These are phyloP conservation scores for Penicillium desertorum DNA, from an alignment of 495 filamentous ascomycete genomes.

Conservation along the genomic window DNA sequence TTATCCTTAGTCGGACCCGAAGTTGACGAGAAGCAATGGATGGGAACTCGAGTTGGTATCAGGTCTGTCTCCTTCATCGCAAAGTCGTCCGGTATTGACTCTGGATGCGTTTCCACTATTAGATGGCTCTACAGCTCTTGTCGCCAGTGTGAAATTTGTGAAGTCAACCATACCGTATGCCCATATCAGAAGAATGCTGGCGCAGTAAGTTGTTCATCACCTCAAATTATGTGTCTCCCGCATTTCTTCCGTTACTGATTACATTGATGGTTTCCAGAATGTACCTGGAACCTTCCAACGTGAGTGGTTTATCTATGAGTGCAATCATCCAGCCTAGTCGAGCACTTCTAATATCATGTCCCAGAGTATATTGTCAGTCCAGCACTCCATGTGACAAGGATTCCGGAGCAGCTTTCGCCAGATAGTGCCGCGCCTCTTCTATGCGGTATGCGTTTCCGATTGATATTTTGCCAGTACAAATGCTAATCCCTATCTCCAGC, in stretches of 20 bases:
- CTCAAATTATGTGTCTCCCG: not conserved
- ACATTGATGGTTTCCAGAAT: constrained; percentile 27
- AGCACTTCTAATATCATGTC: not conserved
- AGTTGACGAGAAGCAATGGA: constrained; percentile 34
- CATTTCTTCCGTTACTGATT: not conserved
- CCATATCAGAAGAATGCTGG: constrained; percentile 47
- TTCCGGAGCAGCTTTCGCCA: constrained; percentile 34
- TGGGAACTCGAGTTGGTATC: constrained; percentile 40
- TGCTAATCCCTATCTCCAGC: constrained; percentile 21
- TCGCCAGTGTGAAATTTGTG: constrained; percentile 46
- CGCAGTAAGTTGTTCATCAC: constrained; percentile 26
- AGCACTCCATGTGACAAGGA: constrained; percentile 42
- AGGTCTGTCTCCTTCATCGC: constrained; percentile 26
- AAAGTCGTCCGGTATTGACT: not conserved
- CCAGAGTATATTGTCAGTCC: constrained; percentile 44
- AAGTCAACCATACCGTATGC: constrained; percentile 46
- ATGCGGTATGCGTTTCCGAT: constrained; percentile 32
- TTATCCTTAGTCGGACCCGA: constrained; percentile 30
- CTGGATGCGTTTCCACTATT: not conserved
- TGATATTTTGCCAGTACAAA: not conserved
- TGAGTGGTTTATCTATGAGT: constrained; percentile 14
- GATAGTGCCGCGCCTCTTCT: constrained; percentile 42
- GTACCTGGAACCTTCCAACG: constrained; percentile 49
- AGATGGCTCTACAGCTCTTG: constrained; percentile 51
- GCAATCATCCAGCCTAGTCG: not conserved